Evolutionary conservation across 805 yeast genomes (phyloP), one percentile per base, ranked within the genome.

Genomic region (Ogataea angusta): DNA sequence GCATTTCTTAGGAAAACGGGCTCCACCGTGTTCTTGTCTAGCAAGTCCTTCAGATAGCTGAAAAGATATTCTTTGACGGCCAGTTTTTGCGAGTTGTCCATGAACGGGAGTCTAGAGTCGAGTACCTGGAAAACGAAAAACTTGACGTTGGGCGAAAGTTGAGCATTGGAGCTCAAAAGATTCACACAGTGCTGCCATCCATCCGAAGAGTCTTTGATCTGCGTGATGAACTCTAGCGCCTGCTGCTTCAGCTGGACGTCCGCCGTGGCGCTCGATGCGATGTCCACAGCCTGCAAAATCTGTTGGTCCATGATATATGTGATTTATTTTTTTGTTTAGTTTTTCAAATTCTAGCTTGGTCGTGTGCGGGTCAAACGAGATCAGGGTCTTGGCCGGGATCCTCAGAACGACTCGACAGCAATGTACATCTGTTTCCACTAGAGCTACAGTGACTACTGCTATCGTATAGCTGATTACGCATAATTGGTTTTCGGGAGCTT

Each of bases 211-310:
- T 71, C 52, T 51, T 78, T 78, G 52, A 78, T 62, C 45, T 73
- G 75, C 45, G 69, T 69, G 48, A 78, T 72, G 56, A 75, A 78
- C 17, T 69, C 70, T 40, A 72, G 62, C 12, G 82, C 83, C 61
- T 80, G 82, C 47, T 73, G 77, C 56, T 80, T 81, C 36, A 87
- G 66, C 29, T 57, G 68, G 12, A 72, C 66, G 59, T 84, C 87
- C 8, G 82, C 75, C 18, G 80, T 69, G 22, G 85, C 82, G 60
- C 80, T 78, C 39, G 85, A 75, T 6, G 95, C 96, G 47, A 88
- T 78, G 47, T 78, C 81, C 34, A 90, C 93, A 30, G 95, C 96
- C 66, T 87, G 93, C 61, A 78, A 87, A 54, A 90, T 82, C 69
- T 89, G 95, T 48, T 55, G 33, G 35, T 65, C 68, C 68, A 64